Base-by-base conservation (phyloP, 257 asterid genomes). In the Leptodermis oblonga region DNA sequence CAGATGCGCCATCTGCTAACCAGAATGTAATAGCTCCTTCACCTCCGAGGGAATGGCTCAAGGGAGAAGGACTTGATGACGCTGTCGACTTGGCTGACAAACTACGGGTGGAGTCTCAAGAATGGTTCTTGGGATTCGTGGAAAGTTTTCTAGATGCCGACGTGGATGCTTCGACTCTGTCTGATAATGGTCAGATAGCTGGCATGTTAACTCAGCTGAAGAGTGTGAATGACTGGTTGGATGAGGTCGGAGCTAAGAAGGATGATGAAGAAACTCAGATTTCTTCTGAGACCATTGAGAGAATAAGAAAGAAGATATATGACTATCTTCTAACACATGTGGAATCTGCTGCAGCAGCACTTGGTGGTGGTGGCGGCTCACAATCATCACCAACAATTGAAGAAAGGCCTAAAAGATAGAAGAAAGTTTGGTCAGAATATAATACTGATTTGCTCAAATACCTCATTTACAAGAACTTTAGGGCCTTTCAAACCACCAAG, bases 281-380 rank as follows among this genome's bases (percentile, higher is more conserved):
- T 55, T 79, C 90, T 1, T 46, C 83, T 0, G 96, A 89, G 77
- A 91, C 95, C 0, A 76, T 85, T 0, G 96, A 90, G 62, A 84
- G 97, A 82, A 90, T 93, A 74, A 78, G 99, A 62, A 93, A 93
- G 83, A 93, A 90, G 89, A 93, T 90, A 33, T 93, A 93, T 3
- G 99, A 90, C 81, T 93, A 93, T 79, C 96, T 93, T 71, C 97
- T 93, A 54, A 93, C 96, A 0, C 99, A 93, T 23, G 97, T 93
- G 0, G 99, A 93, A 71, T 90, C 96, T 65, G 97, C 97, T 34
- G 99, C 99, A 4, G 95, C 96, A 23, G 99, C 96, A 37, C 92
- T 90, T 72, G 97, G 96, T 48, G 85, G 90, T 34, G 81, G 96
- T 48, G 85, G 90, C 30, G 81, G 89, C 52, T 34, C 88, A 9